Conservation (phyloP, 306 rosid species). For the Benincasa hispida region DNA sequence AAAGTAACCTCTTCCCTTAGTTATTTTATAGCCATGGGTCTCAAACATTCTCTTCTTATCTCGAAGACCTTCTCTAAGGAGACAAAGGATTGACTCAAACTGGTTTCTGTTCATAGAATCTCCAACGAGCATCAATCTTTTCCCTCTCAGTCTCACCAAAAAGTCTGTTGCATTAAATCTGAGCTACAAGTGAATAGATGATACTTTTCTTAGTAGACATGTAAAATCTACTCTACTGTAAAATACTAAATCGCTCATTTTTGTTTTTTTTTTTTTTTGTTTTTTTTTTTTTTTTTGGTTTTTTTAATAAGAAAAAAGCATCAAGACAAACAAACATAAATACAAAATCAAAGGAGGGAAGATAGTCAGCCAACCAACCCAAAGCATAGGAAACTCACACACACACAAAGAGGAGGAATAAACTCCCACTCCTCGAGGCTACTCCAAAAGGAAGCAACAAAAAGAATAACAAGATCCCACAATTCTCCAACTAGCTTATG, state of each 20-base stretch:
- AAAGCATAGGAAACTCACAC: background rate
- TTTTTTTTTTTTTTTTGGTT: too few relatives aligned
- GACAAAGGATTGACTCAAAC: conserved; percentile 83
- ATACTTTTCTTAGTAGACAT: background rate
- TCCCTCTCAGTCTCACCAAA: conserved; percentile 66
- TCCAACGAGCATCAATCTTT: conserved; percentile 76
- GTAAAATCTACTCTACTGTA: background rate
- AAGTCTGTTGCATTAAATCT: conserved; percentile 93
- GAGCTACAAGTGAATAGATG: conserved; percentile 18
- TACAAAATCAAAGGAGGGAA: background rate
- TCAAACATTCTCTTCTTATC: conserved; percentile 87
- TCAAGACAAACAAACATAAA: background rate
- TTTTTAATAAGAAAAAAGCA: background rate
- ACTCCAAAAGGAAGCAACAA: background rate
- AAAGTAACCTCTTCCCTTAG: conserved; percentile 84
- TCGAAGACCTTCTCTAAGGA: conserved; percentile 61
- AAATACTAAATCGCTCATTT: background rate
- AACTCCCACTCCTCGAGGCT: background rate
- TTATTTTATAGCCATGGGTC: conserved; percentile 62
- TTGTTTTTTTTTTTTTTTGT: too few relatives aligned
- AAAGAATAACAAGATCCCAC: background rate
- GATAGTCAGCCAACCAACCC: background rate
- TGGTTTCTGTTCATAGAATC: conserved; percentile 95
- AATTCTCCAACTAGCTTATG: background rate
- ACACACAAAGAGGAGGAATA: background rate